Evolutionary conservation across 768 basidiomycete species (phyloP), one percentile per base, ranked within the genome.

Genomic region (Cantharellus cinnabarinus): DNA sequence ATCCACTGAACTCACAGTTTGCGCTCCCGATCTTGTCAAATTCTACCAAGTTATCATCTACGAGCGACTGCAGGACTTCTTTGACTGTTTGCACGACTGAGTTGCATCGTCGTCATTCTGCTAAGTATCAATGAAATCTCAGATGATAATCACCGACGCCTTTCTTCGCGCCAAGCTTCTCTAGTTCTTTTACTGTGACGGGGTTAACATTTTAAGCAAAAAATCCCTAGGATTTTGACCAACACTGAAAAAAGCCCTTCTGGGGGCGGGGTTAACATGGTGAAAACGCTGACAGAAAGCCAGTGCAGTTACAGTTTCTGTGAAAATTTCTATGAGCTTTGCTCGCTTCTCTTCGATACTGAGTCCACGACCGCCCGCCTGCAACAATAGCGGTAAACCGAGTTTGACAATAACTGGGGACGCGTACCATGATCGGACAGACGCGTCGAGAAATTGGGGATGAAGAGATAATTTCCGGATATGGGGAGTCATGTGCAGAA

Each of bases 21-120:
- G 88, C 89, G 4, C 90, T 85, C 40, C 91, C 91, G 59, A 94
- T 91, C 71, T 97, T 97, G 69, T 97, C 93, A 51, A 74, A 74
- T 66, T 85, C 81, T 34, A 94, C 89, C 38, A 91, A 73, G 1
- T 83, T 81, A 65, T 95, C 91, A 63, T 90, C 85, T 5, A 89
- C 81, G 38, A 97, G 76, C 2, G 84, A 82, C 65, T 89, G 85
- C 2, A 95, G 70, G 0, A 94, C 84, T 64, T 97, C 91, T 67
- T 95, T 95, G 44, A 97, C 85, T 2, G 83, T 81, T 68, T 94
- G 91, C 5, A 84, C 82, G 1, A 93, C 91, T 54, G 38, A 7
- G 38, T 7, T 89, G 62, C 20, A 58, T 51, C 35, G 3, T 29
- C 56, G 37, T 10, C 5, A 37, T 37, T 14, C 52, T 7, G 39